These are phyloP conservation scores for Starmera quercuum DNA, from an alignment of 805 yeast species.

Conservation along the genomic window DNA sequence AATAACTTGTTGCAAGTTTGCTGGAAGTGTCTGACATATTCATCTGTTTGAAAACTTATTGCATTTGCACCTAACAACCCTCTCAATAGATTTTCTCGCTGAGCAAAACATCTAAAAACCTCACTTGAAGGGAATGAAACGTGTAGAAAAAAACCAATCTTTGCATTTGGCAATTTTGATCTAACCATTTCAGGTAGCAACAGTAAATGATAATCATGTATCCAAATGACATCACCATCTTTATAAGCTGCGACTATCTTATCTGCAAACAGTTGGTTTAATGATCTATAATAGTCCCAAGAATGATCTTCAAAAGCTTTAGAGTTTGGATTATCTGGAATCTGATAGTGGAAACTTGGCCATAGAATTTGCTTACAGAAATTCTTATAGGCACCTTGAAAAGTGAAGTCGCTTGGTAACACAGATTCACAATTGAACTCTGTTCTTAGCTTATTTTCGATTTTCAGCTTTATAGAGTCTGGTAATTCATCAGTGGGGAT, in stretches of 20 bases:
- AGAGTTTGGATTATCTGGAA: slow-evolving; percentile 90
- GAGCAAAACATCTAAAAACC: slow-evolving; percentile 90
- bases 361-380: slow-evolving; percentile 92
- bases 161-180: slow-evolving; percentile 66
- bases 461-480: slow-evolving; percentile 40
- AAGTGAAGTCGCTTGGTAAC: slow-evolving; percentile 67
- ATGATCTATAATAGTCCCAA: slow-evolving; percentile 72
- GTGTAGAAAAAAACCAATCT: slow-evolving; percentile 87
- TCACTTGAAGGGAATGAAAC: slow-evolving; percentile 94
- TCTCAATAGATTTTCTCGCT: slow-evolving; percentile 62
- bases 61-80: slow-evolving; percentile 89
- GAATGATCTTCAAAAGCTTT: slow-evolving; percentile 95
- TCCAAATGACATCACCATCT: slow-evolving; percentile 78
- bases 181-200: slow-evolving; percentile 83
- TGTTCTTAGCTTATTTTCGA: slow-evolving; percentile 35
- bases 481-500: slow-evolving; percentile 86
- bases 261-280: slow-evolving; percentile 79
- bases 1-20: slow-evolving; percentile 84
- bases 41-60: slow-evolving; percentile 85
- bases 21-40: slow-evolving; percentile 87
- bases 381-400: slow-evolving; percentile 85
- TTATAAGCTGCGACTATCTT: slow-evolving; percentile 59
- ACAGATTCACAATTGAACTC: slow-evolving; percentile 59
- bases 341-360: slow-evolving; percentile 93
- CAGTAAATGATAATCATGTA: slow-evolving; percentile 89